These are phyloP conservation scores for Mycena pura DNA, from an alignment of 768 basidiomycete genomes.

Conservation along the genomic window DNA sequence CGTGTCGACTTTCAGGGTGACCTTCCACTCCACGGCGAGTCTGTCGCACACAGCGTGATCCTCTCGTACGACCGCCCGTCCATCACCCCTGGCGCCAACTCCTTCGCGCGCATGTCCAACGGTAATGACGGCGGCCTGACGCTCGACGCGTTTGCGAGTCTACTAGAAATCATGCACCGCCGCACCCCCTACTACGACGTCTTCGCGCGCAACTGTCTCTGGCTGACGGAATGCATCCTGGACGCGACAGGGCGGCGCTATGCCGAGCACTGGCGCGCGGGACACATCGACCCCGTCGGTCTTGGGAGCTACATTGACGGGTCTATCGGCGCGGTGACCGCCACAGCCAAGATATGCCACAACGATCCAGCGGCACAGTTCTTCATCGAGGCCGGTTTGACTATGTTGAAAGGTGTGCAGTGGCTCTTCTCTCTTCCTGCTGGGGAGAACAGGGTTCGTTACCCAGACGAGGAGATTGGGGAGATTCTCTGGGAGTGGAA, in stretches of 20 bases:
- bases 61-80: background rate
- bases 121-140: background rate
- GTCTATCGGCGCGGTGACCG: background rate
- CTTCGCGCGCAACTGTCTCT: constrained; percentile 6
- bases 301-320: background rate
- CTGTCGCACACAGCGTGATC: background rate
- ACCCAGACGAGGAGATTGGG: background rate
- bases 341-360: background rate
- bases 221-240: constrained; percentile 3
- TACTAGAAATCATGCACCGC: constrained; percentile 7
- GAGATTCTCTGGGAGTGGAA: constrained; percentile 1
- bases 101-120: constrained; percentile 4
- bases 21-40: background rate
- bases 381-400: background rate
- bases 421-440: constrained; percentile 2
- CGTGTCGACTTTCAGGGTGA: constrained; percentile 4
- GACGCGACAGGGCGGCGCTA: constrained; percentile 10
- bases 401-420: background rate
- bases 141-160: constrained; percentile 6
- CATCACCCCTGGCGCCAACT: background rate
- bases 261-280: constrained; percentile 4
- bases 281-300: background rate
- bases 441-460: background rate
- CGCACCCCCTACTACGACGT: background rate
- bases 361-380: background rate